Evolutionary conservation across 352 stramenopile genomes (phyloP).

Genomic region (Pythium aquatile): DNA sequence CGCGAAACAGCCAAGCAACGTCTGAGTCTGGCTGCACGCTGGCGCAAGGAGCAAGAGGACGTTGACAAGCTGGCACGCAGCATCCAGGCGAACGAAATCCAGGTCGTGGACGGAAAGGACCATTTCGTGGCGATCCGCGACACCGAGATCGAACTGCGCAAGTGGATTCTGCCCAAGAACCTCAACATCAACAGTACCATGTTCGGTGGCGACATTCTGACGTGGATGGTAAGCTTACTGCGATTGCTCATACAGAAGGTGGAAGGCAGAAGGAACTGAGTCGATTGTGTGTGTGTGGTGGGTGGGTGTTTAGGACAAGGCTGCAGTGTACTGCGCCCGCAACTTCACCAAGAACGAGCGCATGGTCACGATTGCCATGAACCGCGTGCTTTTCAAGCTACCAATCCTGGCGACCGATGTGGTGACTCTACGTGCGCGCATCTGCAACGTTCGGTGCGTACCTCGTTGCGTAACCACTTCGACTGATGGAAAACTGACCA

Average conservation of each 20-base stretch:
- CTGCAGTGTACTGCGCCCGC: conserved; percentile 61
- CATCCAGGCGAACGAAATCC: conserved; percentile 21
- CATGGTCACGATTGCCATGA: conserved; percentile 79
- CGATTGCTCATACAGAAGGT: not conserved
- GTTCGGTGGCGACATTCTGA: conserved; percentile 62
- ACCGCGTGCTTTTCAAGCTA: conserved; percentile 71
- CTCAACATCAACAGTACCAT: conserved; percentile 73
- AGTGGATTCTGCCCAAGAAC: conserved; percentile 68
- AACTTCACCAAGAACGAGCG: conserved; percentile 75
- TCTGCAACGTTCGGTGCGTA: conserved; percentile 64
- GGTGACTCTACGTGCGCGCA: conserved; percentile 55
- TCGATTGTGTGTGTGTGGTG: not conserved
- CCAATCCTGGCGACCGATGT: conserved; percentile 56
- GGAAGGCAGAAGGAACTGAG: not conserved
- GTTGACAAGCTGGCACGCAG: conserved; percentile 20
- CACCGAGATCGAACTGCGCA: conserved; percentile 65
- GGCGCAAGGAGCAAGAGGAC: conserved; percentile 31
- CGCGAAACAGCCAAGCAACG: conserved; percentile 26
- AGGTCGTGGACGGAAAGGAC: conserved; percentile 16
- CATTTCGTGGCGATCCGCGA: conserved; percentile 39
- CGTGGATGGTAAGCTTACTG: conserved; percentile 43
- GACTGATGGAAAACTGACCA: not conserved
- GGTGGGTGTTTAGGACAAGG: conserved; percentile 42
- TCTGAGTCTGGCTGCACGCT: conserved; percentile 21
- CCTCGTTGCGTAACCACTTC: too few relatives aligned